phyloP scores from a whole-genome alignment of 2,329 filamentous ascomycete genomes.

The Cercospora sp. region DNA sequence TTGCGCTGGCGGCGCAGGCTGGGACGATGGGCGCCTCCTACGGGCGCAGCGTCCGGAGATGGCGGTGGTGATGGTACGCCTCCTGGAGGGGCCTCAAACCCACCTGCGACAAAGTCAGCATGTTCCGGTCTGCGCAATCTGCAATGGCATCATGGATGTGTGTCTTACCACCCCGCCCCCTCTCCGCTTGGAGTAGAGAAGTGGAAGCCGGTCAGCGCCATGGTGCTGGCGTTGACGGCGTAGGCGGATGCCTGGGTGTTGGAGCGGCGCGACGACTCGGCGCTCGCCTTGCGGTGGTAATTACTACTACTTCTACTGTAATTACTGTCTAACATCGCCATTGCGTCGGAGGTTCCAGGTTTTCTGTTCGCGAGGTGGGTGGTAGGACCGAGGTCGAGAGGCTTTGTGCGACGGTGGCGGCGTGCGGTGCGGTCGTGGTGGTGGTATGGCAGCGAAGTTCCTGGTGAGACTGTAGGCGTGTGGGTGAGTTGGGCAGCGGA shows the following conservation, averaged over 20 bases:
- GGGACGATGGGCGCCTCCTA: constrained; percentile 26
- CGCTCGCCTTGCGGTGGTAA: constrained; percentile 47
- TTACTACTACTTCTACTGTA: constrained; percentile 71
- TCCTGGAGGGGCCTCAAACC: constrained; percentile 86
- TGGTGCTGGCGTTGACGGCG: constrained; percentile 68
- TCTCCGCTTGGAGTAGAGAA: constrained; percentile 86
- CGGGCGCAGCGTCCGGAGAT: constrained; percentile 62
- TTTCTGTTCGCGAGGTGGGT: constrained; percentile 34
- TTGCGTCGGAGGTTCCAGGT: constrained; percentile 54
- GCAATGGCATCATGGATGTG: constrained; percentile 2
- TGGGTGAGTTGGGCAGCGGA: neutral
- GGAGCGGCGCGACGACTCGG: constrained; percentile 65
- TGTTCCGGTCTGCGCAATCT: neutral
- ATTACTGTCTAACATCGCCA: constrained; percentile 69
- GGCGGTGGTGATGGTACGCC: constrained; percentile 76
- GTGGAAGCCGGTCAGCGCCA: constrained; percentile 78
- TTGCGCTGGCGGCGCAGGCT: constrained; percentile 31
- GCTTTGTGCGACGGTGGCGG: constrained; percentile 1
- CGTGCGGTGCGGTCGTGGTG: neutral
- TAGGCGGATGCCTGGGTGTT: constrained; percentile 92
- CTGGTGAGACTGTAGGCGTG: neutral
- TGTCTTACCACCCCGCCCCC: constrained; percentile 48
- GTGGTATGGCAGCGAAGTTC: neutral
- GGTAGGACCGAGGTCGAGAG: constrained; percentile 5
- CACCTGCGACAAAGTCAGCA: constrained; percentile 64